Conservation (phyloP, 108 stramenopile species). For the Cyclotella atomus region DNA sequence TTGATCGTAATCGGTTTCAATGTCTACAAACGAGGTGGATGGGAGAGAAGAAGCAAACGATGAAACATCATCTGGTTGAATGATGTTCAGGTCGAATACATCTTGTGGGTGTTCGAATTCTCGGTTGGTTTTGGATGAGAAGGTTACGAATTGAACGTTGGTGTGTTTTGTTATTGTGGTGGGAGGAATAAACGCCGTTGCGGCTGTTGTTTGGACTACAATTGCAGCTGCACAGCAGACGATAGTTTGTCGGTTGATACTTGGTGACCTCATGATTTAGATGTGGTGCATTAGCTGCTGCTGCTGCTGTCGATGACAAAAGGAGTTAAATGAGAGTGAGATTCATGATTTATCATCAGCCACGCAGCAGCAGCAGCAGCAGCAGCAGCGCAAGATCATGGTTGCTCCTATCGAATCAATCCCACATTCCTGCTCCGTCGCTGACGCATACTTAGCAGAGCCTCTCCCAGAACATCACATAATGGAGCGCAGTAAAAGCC, state of each 20-base stretch:
- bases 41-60: not conserved
- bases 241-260: not conserved
- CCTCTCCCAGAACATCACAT: too few relatives aligned
- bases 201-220: not conserved
- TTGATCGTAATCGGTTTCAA: constrained; percentile 25
- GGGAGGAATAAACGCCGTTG: constrained; percentile 2
- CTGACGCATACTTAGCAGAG: too few relatives aligned
- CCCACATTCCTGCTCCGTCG: too few relatives aligned
- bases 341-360: too few relatives aligned
- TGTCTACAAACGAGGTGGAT: constrained; percentile 9
- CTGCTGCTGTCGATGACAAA: too few relatives aligned
- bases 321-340: too few relatives aligned
- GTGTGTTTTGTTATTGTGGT: not conserved
- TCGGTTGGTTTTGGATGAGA: constrained; percentile 1
- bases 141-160: not conserved
- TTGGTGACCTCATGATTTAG: too few relatives aligned
- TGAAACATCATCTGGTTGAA: not conserved
- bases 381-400: too few relatives aligned
- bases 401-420: too few relatives aligned
- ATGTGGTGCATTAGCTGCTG: too few relatives aligned
- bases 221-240: not conserved
- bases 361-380: too few relatives aligned
- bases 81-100: constrained; percentile 10
- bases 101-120: constrained; percentile 5
- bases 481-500: too few relatives aligned